Evolutionary conservation across 2,329 filamentous ascomycete genomes (phyloP).

Genomic region (Emmonsiellopsis sp.): DNA sequence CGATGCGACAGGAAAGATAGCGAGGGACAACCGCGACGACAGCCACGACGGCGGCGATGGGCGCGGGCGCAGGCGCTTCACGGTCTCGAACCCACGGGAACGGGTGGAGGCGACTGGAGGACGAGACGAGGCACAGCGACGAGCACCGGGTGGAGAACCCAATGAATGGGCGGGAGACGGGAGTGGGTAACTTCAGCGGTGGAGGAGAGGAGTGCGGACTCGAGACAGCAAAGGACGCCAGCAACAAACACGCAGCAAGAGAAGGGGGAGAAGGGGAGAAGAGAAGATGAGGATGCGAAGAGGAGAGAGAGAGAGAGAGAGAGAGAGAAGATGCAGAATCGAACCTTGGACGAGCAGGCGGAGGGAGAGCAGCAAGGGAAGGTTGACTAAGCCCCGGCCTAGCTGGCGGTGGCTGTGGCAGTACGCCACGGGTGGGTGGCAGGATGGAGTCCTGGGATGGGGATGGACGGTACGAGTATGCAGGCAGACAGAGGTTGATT

Average conservation of each 20-base stretch:
- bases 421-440: too few relatives aligned
- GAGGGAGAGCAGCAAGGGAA: too few relatives aligned
- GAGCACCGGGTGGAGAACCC: constrained; percentile 15
- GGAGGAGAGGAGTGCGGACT: neutral
- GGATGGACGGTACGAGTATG: too few relatives aligned
- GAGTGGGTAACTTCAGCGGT: too few relatives aligned
- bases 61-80: constrained; percentile 1
- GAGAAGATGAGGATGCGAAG: neutral
- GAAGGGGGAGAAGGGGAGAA: neutral
- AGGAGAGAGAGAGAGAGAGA: neutral
- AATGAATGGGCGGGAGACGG: constrained; percentile 7
- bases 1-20: constrained; percentile 1
- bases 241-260: neutral
- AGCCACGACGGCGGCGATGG: constrained; percentile 5
- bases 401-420: too few relatives aligned
- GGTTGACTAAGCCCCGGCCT: too few relatives aligned
- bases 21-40: constrained; percentile 5
- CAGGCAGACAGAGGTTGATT: too few relatives aligned
- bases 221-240: neutral
- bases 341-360: too few relatives aligned
- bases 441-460: too few relatives aligned
- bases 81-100: constrained; percentile 6
- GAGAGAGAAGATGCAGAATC: neutral
- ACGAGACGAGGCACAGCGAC: constrained; percentile 14
- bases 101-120: constrained; percentile 9